phyloP scores from a whole-genome alignment of 2,329 filamentous ascomycete genomes.

The Cryphonectria carpinicola region DNA sequence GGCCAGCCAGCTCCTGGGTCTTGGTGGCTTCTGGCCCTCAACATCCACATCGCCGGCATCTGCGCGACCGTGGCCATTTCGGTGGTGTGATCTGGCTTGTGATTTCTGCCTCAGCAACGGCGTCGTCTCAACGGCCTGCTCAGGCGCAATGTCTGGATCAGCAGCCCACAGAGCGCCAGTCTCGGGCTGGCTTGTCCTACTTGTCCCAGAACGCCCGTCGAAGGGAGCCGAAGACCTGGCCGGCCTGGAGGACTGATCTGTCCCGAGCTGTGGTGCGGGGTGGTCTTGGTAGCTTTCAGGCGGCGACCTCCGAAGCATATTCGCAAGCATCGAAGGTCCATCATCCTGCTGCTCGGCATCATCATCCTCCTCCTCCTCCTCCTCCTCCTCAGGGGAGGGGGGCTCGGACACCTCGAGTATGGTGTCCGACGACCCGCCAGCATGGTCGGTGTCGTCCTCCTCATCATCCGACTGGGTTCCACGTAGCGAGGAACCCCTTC shows the following conservation, averaged over 20 bases:
- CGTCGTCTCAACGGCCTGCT: slow-evolving; percentile 45
- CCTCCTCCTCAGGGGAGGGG: slow-evolving; percentile 50
- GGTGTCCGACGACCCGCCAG: slow-evolving; percentile 46
- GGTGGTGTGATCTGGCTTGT: slow-evolving; percentile 35
- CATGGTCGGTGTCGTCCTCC: slow-evolving; percentile 34
- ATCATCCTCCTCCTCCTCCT: slow-evolving; percentile 34
- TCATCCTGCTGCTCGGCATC: slow-evolving; percentile 34
- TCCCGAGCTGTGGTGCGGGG: neutral
- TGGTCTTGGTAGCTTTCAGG: slow-evolving; percentile 40
- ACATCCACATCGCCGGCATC: slow-evolving; percentile 43
- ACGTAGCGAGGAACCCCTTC: slow-evolving; percentile 23
- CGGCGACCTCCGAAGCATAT: slow-evolving; percentile 54
- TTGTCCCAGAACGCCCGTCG: slow-evolving; percentile 31
- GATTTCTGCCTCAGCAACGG: slow-evolving; percentile 49
- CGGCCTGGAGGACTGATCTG: slow-evolving; percentile 17
- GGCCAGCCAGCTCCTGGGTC: slow-evolving; percentile 41
- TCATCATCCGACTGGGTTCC: slow-evolving; percentile 35
- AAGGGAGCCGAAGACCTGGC: slow-evolving; percentile 20
- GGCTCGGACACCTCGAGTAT: slow-evolving; percentile 68
- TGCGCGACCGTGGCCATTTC: slow-evolving; percentile 30
- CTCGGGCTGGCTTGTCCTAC: slow-evolving; percentile 28
- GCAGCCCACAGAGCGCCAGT: slow-evolving; percentile 1
- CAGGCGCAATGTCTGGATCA: slow-evolving; percentile 10
- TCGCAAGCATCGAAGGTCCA: slow-evolving; percentile 52
- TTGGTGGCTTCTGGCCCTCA: slow-evolving; percentile 53